Conservation (phyloP, 140 eudicot genomes). For the Bidens hawaiensis region DNA sequence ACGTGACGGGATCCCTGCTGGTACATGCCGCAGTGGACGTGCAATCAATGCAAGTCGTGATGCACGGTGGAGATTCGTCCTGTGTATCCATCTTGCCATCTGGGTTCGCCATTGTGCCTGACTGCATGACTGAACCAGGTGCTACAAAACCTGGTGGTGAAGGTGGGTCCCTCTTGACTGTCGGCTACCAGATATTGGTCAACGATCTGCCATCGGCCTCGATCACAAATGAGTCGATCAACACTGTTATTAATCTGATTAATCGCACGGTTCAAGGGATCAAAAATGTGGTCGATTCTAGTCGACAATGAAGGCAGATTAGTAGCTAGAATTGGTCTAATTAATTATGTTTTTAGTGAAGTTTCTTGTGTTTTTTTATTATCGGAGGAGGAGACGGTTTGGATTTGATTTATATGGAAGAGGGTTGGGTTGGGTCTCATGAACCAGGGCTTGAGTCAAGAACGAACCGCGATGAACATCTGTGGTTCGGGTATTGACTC, state of each 20-base stretch:
- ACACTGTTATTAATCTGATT: constrained; percentile 50
- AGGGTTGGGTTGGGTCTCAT: constrained; percentile 28
- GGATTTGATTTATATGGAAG: constrained; percentile 29
- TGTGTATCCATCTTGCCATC: constrained; percentile 61
- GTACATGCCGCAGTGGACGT: constrained; percentile 62
- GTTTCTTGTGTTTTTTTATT: constrained; percentile 13
- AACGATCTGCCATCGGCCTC: constrained; percentile 46
- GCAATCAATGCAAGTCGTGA: constrained; percentile 40
- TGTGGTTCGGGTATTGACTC: constrained; percentile 97
- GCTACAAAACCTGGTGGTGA: constrained; percentile 22
- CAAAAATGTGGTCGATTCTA: constrained; percentile 39
- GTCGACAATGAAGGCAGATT: constrained; percentile 27
- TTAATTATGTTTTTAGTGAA: not conserved
- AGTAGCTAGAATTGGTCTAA: constrained; percentile 11
- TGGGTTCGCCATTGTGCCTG: constrained; percentile 67
- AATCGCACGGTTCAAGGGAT: constrained; percentile 60
- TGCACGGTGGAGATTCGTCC: constrained; percentile 62
- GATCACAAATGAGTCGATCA: constrained; percentile 60
- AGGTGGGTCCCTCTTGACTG: constrained; percentile 55
- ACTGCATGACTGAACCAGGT: constrained; percentile 43
- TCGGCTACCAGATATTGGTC: constrained; percentile 63
- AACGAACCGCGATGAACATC: constrained; percentile 61
- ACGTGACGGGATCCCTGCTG: constrained; percentile 49
- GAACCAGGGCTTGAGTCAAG: constrained; percentile 62
- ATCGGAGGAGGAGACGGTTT: constrained; percentile 19